phyloP scores from a whole-genome alignment of 441 rosid genomes.

The Bruguiera hainesii region DNA sequence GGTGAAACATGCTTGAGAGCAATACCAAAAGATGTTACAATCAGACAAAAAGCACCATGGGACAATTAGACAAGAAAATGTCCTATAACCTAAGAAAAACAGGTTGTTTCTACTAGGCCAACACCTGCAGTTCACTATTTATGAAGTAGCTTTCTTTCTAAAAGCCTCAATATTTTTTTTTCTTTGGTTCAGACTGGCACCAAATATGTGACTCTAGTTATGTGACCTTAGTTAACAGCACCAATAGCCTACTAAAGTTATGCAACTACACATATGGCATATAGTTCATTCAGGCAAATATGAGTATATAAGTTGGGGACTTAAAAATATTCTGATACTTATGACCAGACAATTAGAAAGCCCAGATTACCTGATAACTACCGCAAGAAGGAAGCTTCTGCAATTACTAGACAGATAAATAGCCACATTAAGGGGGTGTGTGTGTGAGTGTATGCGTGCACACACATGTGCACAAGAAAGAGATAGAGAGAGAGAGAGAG shows the following conservation, averaged over 20 bases:
- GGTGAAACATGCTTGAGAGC: too few relatives aligned
- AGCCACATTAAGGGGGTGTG: too few relatives aligned
- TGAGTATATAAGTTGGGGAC: neutral
- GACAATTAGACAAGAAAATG: too few relatives aligned
- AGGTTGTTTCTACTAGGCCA: neutral
- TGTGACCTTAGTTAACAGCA: neutral
- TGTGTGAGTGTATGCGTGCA: too few relatives aligned
- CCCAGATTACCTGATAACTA: neutral
- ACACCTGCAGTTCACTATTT: neutral
- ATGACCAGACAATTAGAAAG: neutral
- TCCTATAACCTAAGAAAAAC: neutral
- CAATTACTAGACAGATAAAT: neutral
- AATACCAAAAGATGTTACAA: too few relatives aligned
- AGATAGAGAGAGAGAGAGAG: neutral
- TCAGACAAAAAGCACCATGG: too few relatives aligned
- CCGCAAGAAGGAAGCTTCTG: neutral
- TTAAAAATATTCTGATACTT: neutral
- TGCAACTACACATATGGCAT: neutral
- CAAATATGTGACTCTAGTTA: neutral
- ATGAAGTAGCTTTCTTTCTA: too few relatives aligned
- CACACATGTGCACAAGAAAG: too few relatives aligned
- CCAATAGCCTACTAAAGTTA: neutral
- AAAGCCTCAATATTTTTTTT: neutral
- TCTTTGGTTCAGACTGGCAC: neutral
- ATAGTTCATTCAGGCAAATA: neutral